Conservation (phyloP, 306 rosid genomes). For the Vachellia collinsii region DNA sequence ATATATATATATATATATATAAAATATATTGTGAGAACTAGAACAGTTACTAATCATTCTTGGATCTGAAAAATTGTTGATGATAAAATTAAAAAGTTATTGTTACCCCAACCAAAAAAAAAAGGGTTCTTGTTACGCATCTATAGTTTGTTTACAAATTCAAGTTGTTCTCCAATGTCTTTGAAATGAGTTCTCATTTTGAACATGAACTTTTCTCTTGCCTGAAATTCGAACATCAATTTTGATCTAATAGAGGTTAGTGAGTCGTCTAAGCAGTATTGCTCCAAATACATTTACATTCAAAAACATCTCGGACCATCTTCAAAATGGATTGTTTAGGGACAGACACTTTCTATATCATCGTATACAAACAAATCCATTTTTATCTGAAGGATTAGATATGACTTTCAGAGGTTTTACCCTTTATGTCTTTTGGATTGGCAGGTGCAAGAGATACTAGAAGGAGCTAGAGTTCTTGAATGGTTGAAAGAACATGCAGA, state of each 20-base stretch:
- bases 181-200: not conserved
- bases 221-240: not conserved
- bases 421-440: not conserved
- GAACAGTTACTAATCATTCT: not conserved
- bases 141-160: not conserved
- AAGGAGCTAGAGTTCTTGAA: constrained; percentile 98
- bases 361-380: not conserved
- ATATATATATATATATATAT: too few species aligned
- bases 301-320: not conserved
- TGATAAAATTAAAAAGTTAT: not conserved
- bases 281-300: not conserved
- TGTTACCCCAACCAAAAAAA: too few species aligned
- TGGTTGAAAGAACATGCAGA: constrained; percentile 90
- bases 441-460: constrained; percentile 95
- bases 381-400: constrained; percentile 3
- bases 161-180: not conserved
- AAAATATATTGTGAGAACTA: not conserved
- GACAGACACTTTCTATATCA: constrained; percentile 19
- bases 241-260: not conserved
- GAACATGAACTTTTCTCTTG: not conserved
- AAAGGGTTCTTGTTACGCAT: not conserved
- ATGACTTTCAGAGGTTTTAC: constrained; percentile 20
- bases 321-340: constrained; percentile 22
- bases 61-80: not conserved
- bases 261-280: not conserved